A percentile compares a stretch with the other conserved stretches of the same genome.
Evolutionary conservation across 345 rosid genomes (phyloP).

Genomic region (Eutrema heterophyllum): DNA sequence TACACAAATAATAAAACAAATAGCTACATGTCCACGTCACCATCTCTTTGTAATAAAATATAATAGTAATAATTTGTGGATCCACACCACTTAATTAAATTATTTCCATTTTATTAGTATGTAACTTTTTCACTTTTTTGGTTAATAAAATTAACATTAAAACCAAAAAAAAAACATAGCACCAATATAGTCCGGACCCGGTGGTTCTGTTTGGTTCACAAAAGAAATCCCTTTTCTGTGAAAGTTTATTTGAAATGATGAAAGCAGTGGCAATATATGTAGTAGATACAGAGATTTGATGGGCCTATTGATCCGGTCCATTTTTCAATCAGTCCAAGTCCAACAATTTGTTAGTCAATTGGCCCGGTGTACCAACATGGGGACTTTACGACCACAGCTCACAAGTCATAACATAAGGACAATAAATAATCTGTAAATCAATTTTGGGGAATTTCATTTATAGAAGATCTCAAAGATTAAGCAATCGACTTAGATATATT

Average conservation of each 20-base stretch:
- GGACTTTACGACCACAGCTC: no score
- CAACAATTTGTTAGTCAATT: neutral
- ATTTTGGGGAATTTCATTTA: neutral
- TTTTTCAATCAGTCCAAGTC: neutral
- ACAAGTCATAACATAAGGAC: neutral
- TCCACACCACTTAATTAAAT: conserved; percentile 5
- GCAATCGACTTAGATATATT: neutral
- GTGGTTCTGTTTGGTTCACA: neutral
- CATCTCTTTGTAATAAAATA: neutral
- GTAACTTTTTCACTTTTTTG: no score
- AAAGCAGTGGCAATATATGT: neutral
- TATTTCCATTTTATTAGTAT: neutral
- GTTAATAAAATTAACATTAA: no score
- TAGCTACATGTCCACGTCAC: conserved; percentile 20
- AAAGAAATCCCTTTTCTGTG: neutral
- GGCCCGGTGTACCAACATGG: neutral
- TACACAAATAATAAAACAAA: conserved; percentile 12
- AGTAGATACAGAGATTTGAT: neutral
- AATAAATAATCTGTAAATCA: neutral
- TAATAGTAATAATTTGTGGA: neutral
- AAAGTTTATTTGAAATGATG: neutral
- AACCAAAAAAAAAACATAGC: neutral
- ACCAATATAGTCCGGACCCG: conserved; percentile 6
- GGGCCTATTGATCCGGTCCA: neutral
- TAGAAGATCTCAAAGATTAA: neutral